Evolutionary conservation across 805 yeast species (phyloP).

Genomic region (Candida oleophila): DNA sequence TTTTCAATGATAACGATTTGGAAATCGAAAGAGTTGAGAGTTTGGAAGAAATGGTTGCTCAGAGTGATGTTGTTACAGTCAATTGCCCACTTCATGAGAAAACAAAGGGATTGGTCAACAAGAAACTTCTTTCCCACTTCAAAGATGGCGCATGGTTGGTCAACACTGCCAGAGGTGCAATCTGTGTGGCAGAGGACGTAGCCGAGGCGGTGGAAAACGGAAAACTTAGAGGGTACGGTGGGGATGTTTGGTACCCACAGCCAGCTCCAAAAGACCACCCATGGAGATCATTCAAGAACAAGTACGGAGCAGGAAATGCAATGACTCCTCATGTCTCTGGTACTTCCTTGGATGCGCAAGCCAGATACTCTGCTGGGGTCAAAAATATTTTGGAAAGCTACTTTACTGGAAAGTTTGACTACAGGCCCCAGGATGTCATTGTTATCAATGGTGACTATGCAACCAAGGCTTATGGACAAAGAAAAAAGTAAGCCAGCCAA

Average conservation of each 20-base stretch:
- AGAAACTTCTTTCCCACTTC: constrained; percentile 63
- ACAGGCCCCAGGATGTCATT: constrained; percentile 75
- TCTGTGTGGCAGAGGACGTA: constrained; percentile 68
- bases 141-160: constrained; percentile 73
- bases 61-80: constrained; percentile 72
- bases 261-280: constrained; percentile 79
- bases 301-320: constrained; percentile 74
- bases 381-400: constrained; percentile 62
- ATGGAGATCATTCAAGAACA: constrained; percentile 69
- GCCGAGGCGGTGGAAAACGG: constrained; percentile 72
- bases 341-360: constrained; percentile 77
- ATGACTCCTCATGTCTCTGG: constrained; percentile 86
- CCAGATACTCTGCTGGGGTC: constrained; percentile 69
- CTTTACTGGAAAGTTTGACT: constrained; percentile 61
- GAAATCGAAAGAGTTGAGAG: constrained; percentile 59
- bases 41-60: constrained; percentile 63
- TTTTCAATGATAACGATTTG: constrained; percentile 49
- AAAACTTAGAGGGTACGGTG: constrained; percentile 75
- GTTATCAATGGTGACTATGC: constrained; percentile 70
- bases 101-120: constrained; percentile 66
- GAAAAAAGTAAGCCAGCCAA: constrained; percentile 20
- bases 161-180: constrained; percentile 83
- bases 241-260: constrained; percentile 85
- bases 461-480: constrained; percentile 68
- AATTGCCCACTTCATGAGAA: constrained; percentile 76